phyloP scores from a whole-genome alignment of 257 asterid genomes.

The Nicotiana sylvestris region DNA sequence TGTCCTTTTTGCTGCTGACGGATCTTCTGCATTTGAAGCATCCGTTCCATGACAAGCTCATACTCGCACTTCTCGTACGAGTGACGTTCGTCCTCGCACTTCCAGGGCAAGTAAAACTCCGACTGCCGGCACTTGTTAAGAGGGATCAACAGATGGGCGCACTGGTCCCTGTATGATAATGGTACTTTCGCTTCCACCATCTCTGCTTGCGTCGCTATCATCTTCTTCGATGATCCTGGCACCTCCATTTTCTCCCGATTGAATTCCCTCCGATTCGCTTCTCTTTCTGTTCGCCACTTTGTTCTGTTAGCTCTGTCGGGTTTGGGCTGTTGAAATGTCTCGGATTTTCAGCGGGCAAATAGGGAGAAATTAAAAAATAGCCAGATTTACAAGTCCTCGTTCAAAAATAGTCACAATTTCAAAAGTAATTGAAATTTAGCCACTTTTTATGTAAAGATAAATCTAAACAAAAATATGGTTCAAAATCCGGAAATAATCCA shows the following conservation, averaged over 20 bases:
- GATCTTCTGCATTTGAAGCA: conserved; percentile 97
- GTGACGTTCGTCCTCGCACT: conserved; percentile 79
- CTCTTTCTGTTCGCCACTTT: background rate
- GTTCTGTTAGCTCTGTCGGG: background rate
- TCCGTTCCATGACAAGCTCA: conserved; percentile 95
- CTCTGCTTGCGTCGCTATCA: conserved; percentile 35
- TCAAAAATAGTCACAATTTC: too few relatives aligned
- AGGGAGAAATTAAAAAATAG: too few relatives aligned
- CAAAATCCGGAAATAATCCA: too few relatives aligned
- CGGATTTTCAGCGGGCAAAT: too few relatives aligned
- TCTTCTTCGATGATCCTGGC: conserved; percentile 93
- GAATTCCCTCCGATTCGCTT: conserved; percentile 45
- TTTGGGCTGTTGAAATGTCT: too few relatives aligned
- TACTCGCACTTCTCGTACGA: conserved; percentile 81
- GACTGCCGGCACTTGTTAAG: conserved; percentile 85
- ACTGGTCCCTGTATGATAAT: conserved; percentile 76
- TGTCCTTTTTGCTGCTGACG: conserved; percentile 43
- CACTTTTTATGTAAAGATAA: too few relatives aligned
- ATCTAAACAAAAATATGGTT: too few relatives aligned
- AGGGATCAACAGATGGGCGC: conserved; percentile 92
- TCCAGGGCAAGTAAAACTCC: conserved; percentile 83
- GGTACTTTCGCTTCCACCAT: conserved; percentile 83
- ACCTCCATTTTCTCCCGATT: conserved; percentile 47
- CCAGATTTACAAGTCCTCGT: too few relatives aligned
- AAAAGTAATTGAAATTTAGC: too few relatives aligned